Evolutionary conservation across 2,329 filamentous ascomycete genomes (phyloP).

Genomic region (Microsporum canis): DNA sequence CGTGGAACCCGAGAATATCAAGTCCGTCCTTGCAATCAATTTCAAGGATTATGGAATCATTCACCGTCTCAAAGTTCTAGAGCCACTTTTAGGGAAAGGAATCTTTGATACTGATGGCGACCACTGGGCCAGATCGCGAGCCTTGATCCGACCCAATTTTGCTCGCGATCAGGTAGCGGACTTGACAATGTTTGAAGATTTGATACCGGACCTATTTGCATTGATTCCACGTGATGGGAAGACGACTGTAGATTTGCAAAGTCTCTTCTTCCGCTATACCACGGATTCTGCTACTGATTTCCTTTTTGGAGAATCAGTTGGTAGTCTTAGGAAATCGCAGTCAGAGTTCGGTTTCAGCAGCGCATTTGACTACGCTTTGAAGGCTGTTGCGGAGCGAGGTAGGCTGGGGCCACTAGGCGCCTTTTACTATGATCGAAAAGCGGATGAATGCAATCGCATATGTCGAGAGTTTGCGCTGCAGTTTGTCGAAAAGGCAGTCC

Average conservation of each 20-base stretch:
- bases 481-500: slow-evolving; percentile 13
- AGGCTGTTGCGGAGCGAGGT: slow-evolving; percentile 19
- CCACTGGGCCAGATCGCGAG: neutral
- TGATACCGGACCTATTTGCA: neutral
- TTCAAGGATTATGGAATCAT: slow-evolving; percentile 42
- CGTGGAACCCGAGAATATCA: slow-evolving; percentile 35
- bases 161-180: neutral
- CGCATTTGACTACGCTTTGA: slow-evolving; percentile 37
- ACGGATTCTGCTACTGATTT: slow-evolving; percentile 72
- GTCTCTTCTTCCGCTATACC: slow-evolving; percentile 54
- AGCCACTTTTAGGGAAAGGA: neutral
- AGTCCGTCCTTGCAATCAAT: slow-evolving; percentile 42
- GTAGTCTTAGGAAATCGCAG: slow-evolving; percentile 36
- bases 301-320: slow-evolving; percentile 59
- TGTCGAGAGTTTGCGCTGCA: slow-evolving; percentile 11
- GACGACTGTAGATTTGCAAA: slow-evolving; percentile 44
- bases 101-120: neutral
- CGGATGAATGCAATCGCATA: slow-evolving; percentile 13
- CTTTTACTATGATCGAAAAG: slow-evolving; percentile 14
- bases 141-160: neutral
- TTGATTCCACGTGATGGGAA: neutral
- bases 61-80: slow-evolving; percentile 16
- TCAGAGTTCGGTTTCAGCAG: slow-evolving; percentile 7
- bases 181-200: neutral
- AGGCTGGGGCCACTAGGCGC: slow-evolving; percentile 6